A percentile compares a stretch with the other conserved stretches of the same genome.
phyloP scores from a whole-genome alignment of 2,329 filamentous ascomycete species.

The Lecanicillium sp. region DNA sequence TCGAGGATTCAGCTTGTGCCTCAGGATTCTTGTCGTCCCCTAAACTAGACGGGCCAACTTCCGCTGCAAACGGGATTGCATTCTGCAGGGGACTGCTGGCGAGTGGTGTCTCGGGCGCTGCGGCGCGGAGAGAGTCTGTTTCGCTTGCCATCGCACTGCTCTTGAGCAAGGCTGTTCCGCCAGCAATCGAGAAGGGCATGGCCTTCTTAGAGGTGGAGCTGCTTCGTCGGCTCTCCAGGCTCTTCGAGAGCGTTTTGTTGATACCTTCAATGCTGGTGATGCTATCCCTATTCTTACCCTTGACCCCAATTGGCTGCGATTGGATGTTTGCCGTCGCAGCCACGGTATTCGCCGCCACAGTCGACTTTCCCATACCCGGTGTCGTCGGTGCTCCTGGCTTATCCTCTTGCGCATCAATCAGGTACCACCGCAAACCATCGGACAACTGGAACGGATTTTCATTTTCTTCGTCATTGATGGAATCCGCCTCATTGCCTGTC shows the following conservation, averaged over 20 bases:
- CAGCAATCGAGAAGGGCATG: conserved; percentile 42
- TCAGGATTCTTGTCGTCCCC: conserved; percentile 7
- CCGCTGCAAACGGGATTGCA: conserved; percentile 14
- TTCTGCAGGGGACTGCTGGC: conserved; percentile 33
- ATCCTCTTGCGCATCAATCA: conserved; percentile 89
- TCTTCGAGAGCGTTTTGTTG: conserved; percentile 75
- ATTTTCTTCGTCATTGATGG: conserved; percentile 60
- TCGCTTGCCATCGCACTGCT: conserved; percentile 49
- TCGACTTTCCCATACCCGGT: conserved; percentile 83
- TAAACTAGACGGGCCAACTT: conserved; percentile 14
- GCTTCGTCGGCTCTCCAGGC: conserved; percentile 82
- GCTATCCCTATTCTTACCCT: conserved; percentile 36
- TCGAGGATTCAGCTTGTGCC: conserved; percentile 3
- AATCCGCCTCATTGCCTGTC: conserved; percentile 38
- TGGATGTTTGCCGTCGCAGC: conserved; percentile 73
- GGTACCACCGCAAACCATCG: conserved; percentile 91
- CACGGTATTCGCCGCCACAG: conserved; percentile 79
- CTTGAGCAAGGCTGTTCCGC: conserved; percentile 33
- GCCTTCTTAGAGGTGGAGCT: conserved; percentile 81
- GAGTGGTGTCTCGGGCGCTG: conserved; percentile 31
- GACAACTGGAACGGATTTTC: conserved; percentile 97
- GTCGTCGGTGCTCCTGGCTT: conserved; percentile 89
- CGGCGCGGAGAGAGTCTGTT: conserved; percentile 49
- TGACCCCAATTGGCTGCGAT: conserved; percentile 36
- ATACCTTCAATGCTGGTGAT: conserved; percentile 60